A percentile compares a stretch with the other conserved stretches of the same genome.
These are phyloP conservation scores for Neonectria sp. DNA, from an alignment of 2,329 filamentous ascomycete species.

Conservation along the genomic window DNA sequence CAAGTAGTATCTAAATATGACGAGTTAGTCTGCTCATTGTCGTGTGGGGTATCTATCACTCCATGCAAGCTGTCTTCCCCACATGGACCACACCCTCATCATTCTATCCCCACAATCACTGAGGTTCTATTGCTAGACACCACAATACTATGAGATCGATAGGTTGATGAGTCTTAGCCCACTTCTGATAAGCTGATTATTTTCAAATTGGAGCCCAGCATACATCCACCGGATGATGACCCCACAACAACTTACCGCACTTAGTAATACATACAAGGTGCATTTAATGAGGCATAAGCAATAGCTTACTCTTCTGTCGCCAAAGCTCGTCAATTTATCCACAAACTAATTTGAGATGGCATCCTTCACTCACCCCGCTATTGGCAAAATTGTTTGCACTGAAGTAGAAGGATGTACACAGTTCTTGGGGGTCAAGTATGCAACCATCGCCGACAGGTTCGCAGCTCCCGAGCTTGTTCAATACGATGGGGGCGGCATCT, in stretches of 20 bases:
- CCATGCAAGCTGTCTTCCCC: background rate
- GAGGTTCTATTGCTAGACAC: background rate
- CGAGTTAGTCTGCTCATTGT: background rate
- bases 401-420: slow-evolving; percentile 1
- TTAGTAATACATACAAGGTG: background rate
- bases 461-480: slow-evolving; percentile 5
- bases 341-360: background rate
- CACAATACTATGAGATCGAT: too few species aligned
- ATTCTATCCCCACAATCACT: background rate
- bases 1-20: background rate
- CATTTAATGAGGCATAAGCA: background rate
- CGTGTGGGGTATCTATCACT: background rate
- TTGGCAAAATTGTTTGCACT: background rate
- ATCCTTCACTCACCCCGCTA: background rate
- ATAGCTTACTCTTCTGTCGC: background rate
- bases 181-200: too few species aligned
- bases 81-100: background rate
- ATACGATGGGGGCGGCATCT: slow-evolving; percentile 13
- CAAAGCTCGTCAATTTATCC: background rate
- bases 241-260: background rate
- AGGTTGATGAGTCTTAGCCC: background rate
- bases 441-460: slow-evolving; percentile 16
- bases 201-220: too few species aligned
- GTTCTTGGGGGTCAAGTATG: slow-evolving; percentile 30
- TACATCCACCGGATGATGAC: background rate